Evolutionary conservation across 257 asterid genomes (phyloP).

Genomic region (Plectranthus barbatus): DNA sequence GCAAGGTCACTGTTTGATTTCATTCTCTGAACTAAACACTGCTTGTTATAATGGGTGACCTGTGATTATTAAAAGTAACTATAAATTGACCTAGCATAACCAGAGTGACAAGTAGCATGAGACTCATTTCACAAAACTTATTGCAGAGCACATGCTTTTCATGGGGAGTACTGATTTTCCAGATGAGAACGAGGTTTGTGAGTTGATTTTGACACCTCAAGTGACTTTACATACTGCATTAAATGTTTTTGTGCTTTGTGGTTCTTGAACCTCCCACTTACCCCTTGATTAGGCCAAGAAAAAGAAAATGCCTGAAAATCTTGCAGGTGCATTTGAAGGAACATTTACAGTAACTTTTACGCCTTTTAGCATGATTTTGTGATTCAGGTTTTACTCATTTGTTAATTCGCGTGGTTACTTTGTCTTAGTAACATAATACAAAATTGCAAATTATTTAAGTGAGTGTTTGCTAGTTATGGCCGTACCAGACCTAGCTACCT

Average conservation of each 20-base stretch:
- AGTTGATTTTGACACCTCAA: not conserved
- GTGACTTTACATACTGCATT: not conserved
- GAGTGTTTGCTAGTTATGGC: no score
- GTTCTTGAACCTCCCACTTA: not conserved
- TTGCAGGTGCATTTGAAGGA: not conserved
- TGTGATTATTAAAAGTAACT: not conserved
- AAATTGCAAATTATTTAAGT: not conserved
- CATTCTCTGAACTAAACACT: not conserved
- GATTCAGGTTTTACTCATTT: not conserved
- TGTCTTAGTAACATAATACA: not conserved
- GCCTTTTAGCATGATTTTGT: not conserved
- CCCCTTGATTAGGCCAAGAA: not conserved
- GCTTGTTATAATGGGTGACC: not conserved
- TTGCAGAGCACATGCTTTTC: conserved; percentile 99
- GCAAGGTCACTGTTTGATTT: not conserved
- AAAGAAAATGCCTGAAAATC: not conserved
- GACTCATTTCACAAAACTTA: conserved; percentile 15
- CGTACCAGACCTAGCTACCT: no score
- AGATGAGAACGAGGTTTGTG: conserved; percentile 92
- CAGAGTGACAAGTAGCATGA: not conserved
- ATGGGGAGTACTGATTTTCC: conserved; percentile 96
- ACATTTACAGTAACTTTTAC: conserved; percentile 2
- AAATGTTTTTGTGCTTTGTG: conserved; percentile 2
- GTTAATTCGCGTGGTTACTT: not conserved
- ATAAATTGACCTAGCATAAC: not conserved